Base-by-base conservation (phyloP, 768 basidiomycete genomes). In the Boletus coccyginus region DNA sequence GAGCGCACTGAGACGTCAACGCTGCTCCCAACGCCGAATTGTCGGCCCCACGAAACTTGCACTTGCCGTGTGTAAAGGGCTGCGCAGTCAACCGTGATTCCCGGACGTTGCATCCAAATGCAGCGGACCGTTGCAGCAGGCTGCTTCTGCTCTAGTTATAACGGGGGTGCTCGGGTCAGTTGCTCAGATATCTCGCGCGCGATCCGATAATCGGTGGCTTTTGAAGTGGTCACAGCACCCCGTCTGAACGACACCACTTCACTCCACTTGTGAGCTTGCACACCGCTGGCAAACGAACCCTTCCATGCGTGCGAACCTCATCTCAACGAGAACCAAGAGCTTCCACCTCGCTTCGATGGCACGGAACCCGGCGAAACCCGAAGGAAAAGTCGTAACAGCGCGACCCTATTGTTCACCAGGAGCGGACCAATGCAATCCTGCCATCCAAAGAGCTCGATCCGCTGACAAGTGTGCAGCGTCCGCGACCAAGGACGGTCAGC, bases 321-420 rank as follows among this genome's bases (percentile, higher is more conserved):
- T 31, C 51, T 50, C 47, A n/a, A 9, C 52, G 12, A 7, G 21
- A 29, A n/a, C 31, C 44, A 40, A 60, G 61, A 62, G 41, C 35
- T 50, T 52, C 40, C 39, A 40, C 7, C 41, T 58, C 48, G 46
- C 35, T 50, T 53, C 57, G 16, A 36, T 53, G 39, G 39, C 33
- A 51, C 52, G 54, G 52, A 56, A 59, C 57, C 43, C 61, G 57
- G 64, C 40, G 50, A 64, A 47, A 17, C 19, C 65, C 65, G 58
- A 40, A 21, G 33, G 40, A 55, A 53, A 31, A 58, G 40, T 29
- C 49, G 13, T 38, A 21, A 21, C n/a, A 46, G 10, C 5, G 21
- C 12, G 33, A 42, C 52, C 53, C 53, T 50, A 29, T 16, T 9
- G n/a, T 10, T 31, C 21, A 9, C 50, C 32, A 33, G 5, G 35